A percentile compares a stretch with the other conserved stretches of the same genome.
These are phyloP conservation scores for Lolium rigidum DNA, from an alignment of 176 grass and related monocot species.

Conservation along the genomic window DNA sequence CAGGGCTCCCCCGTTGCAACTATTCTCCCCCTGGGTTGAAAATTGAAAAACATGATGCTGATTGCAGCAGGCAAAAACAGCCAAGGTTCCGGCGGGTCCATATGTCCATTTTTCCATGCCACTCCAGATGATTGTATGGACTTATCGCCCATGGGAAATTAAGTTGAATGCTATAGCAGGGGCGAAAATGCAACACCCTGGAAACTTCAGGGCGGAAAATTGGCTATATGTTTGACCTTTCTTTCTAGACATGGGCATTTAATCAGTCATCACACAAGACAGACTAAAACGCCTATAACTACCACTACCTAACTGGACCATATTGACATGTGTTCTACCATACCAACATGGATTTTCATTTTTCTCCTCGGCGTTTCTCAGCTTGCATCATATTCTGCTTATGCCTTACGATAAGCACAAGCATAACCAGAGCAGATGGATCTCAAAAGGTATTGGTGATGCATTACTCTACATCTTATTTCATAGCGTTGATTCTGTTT, in stretches of 20 bases:
- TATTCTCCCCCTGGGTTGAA: too few relatives aligned
- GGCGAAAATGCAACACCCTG: too few relatives aligned
- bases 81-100: too few relatives aligned
- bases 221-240: constrained; percentile 38
- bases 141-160: too few relatives aligned
- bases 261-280: background rate
- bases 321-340: background rate
- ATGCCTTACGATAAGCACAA: constrained; percentile 20
- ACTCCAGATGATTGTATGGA: too few relatives aligned
- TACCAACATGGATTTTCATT: constrained; percentile 28
- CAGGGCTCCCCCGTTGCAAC: too few relatives aligned
- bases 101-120: too few relatives aligned
- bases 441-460: constrained; percentile 28
- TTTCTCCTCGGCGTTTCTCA: background rate
- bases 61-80: too few relatives aligned
- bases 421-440: constrained; percentile 18
- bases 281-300: constrained; percentile 26
- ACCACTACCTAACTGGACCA: background rate
- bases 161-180: too few relatives aligned
- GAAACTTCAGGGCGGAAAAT: too few relatives aligned
- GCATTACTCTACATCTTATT: background rate
- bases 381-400: background rate
- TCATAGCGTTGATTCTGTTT: background rate
- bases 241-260: constrained; percentile 2
- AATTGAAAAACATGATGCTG: too few relatives aligned